Base-by-base conservation (phyloP, 1,284 basidiomycete genomes). In the Cystobasidium pallidum region DNA sequence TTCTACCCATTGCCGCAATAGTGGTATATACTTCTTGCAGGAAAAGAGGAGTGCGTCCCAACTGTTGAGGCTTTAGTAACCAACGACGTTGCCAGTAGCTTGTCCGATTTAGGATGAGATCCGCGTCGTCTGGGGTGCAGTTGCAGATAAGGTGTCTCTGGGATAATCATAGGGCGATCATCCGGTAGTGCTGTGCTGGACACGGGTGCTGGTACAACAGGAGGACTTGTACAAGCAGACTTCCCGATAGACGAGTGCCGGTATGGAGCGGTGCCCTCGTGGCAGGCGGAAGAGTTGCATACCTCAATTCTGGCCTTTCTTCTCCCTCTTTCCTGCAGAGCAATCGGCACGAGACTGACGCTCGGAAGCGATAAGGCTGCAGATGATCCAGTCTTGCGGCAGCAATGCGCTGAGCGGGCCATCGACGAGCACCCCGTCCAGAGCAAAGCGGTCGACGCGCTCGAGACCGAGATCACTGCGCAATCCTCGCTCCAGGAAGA, bases 1-100 rank as follows among this genome's bases (percentile, higher is more conserved):
- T 58, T 58, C 30, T 61, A 19, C 67, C 67, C 1, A 70, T 13
- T 19, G 67, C 67, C 4, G 67, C 43, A 13, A 70, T 30, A 7
- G 43, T 21, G 17, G 49, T 51, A 32, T 41, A 34, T 6, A 61
- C 21, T 28, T 62, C 57, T 61, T 62, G 57, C 41, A 59, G 34
- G 30, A 70, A 47, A 17, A 34, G 21, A 10, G 67, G 34, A 47
- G 67, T 49, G n/a, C n/a, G n/a, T n/a, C n/a, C n/a, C n/a, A n/a
- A n/a, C n/a, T n/a, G n/a, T 34, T 51, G 30, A 13, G 34, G 41
- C 7, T n/a, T 39, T 15, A 70, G 58, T n/a, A n/a, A n/a, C n/a
- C n/a, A n/a, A n/a, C n/a, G n/a, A n/a, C n/a, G n/a, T n/a, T n/a
- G n/a, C n/a, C n/a, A n/a, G n/a, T n/a, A n/a, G n/a, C n/a, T n/a